A percentile compares a stretch with the other conserved stretches of the same genome.
Evolutionary conservation across 257 asterid genomes (phyloP).

Genomic region (Ligustrum vulgare): DNA sequence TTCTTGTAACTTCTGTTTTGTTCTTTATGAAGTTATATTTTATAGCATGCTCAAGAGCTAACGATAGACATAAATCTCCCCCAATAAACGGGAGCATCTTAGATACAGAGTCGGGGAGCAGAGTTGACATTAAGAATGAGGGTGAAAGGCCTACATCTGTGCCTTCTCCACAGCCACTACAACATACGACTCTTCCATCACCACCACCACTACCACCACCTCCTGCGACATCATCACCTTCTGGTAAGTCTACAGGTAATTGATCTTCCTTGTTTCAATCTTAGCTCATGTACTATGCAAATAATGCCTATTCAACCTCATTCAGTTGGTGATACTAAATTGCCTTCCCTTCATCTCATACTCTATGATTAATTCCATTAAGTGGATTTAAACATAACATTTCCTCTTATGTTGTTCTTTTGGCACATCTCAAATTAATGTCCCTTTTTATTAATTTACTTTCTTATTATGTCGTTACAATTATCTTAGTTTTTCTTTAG

Average conservation of each 20-base stretch:
- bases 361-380: neutral
- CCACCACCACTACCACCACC: neutral
- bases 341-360: no score
- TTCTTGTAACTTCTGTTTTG: neutral
- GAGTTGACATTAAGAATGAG: constrained; percentile 37
- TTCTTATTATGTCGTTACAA: neutral
- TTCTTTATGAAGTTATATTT: neutral
- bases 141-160: constrained; percentile 37
- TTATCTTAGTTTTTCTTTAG: neutral
- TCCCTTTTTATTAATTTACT: neutral
- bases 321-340: no score
- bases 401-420: neutral
- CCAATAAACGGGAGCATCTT: neutral
- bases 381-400: neutral
- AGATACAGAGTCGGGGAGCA: constrained; percentile 43
- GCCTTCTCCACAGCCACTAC: constrained; percentile 39
- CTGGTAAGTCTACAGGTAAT: constrained; percentile 44
- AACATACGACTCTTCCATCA: constrained; percentile 35
- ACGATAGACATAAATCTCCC: neutral
- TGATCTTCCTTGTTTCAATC: constrained; percentile 10
- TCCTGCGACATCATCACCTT: constrained; percentile 31
- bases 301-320: no score
- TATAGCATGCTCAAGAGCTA: neutral
- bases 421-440: constrained; percentile 1
- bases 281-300: constrained; percentile 4